These are phyloP conservation scores for Epichloe hybrida DNA, from an alignment of 2,329 filamentous ascomycete species.

Conservation along the genomic window DNA sequence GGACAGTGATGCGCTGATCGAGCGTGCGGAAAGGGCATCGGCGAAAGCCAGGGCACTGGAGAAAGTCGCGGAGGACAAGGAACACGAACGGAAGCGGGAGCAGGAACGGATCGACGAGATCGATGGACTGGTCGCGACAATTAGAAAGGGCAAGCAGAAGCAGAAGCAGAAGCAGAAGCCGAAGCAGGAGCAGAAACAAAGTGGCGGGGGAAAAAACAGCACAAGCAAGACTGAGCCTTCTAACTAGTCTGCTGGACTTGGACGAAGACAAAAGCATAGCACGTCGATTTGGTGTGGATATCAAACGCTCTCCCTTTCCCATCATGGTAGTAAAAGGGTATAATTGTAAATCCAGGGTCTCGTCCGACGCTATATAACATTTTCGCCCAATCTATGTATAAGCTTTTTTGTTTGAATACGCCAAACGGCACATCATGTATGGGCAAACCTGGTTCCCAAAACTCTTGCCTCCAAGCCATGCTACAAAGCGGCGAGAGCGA, in stretches of 20 bases:
- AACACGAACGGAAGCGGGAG: conserved; percentile 21
- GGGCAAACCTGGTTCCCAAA: no score
- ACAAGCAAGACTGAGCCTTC: neutral
- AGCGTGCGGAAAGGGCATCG: conserved; percentile 66
- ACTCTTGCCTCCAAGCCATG: no score
- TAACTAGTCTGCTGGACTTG: neutral
- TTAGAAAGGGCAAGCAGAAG: conserved; percentile 28
- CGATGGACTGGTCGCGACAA: conserved; percentile 27
- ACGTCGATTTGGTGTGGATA: no score
- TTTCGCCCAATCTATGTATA: no score
- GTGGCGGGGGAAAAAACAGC: neutral
- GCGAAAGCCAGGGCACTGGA: conserved; percentile 38
- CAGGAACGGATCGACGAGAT: conserved; percentile 19
- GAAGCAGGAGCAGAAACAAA: neutral
- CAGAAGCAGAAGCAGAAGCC: conserved; percentile 8
- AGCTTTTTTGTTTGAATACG: no score
- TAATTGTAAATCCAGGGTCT: no score
- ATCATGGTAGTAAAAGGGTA: no score
- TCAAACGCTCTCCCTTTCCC: no score
- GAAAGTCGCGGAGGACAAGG: conserved; percentile 25
- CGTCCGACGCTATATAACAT: no score
- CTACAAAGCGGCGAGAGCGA: no score
- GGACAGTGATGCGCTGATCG: conserved; percentile 71
- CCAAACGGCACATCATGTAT: no score
- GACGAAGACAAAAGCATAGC: no score